Percentiles rank a stretch among this genome's conserved stretches.
Evolutionary conservation across 2,329 filamentous ascomycete genomes (phyloP).

Genomic region (Alternaria sp.): DNA sequence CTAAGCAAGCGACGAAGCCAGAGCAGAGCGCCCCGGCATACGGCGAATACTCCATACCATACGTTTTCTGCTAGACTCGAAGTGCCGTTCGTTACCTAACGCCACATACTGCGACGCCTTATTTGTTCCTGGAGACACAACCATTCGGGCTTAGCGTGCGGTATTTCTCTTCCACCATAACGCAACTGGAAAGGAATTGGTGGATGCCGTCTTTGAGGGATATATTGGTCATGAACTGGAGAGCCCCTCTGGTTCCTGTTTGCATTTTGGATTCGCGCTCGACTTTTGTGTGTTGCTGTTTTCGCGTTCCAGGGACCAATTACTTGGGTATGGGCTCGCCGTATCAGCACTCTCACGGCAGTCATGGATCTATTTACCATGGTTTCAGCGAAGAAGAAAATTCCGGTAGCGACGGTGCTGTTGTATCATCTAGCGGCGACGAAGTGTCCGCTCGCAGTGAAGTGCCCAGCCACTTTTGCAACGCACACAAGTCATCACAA

Average conservation of each 20-base stretch:
- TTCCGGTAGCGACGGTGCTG: not conserved
- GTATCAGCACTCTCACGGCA: not conserved
- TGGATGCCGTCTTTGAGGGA: not conserved
- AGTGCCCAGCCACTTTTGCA: not conserved
- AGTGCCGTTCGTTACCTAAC: not conserved
- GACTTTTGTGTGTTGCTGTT: not conserved
- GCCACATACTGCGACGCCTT: not conserved
- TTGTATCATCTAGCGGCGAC: not conserved
- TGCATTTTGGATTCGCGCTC: not conserved
- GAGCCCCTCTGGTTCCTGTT: not conserved
- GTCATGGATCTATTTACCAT: not conserved
- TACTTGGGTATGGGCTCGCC: not conserved
- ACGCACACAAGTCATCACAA: not conserved
- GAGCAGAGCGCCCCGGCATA: not conserved
- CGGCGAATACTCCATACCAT: not conserved
- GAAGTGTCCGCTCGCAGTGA: not conserved
- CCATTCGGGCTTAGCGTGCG: not conserved
- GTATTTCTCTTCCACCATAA: not conserved
- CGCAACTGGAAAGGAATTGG: not conserved
- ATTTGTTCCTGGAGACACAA: not conserved
- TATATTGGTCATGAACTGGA: not conserved
- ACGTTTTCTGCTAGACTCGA: not conserved
- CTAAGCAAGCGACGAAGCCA: not conserved
- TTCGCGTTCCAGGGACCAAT: not conserved
- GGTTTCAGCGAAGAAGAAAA: not conserved